Evolutionary conservation across 2,329 filamentous ascomycete genomes (phyloP).

Genomic region (Fusarium verticillioides): DNA sequence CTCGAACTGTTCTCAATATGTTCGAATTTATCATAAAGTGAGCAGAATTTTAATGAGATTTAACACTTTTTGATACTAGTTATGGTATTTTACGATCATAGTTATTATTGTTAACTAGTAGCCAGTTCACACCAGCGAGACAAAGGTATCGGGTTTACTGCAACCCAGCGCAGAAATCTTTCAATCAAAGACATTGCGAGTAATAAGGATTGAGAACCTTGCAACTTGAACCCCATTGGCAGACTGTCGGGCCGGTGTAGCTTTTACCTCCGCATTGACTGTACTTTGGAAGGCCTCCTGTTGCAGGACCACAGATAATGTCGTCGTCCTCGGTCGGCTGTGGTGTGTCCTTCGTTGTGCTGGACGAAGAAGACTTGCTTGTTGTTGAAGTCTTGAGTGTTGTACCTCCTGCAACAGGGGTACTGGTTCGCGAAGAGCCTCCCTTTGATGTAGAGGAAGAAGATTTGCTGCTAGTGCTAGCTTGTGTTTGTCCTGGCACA

Average conservation of each 20-base stretch:
- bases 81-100: too few species aligned
- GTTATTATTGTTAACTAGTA: too few species aligned
- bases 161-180: neutral
- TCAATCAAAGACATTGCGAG: constrained; percentile 33
- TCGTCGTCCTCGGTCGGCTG: constrained; percentile 17
- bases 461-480: neutral
- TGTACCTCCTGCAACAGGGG: neutral
- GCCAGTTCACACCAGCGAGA: rapidly evolving
- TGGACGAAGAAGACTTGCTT: neutral
- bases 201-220: constrained; percentile 28
- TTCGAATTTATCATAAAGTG: rapidly evolving
- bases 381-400: constrained; percentile 26
- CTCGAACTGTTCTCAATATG: neutral
- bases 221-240: constrained; percentile 33
- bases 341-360: neutral
- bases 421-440: neutral
- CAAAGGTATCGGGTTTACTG: neutral
- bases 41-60: rapidly evolving
- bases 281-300: constrained; percentile 36
- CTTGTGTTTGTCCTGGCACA: constrained; percentile 13
- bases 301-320: constrained; percentile 30
- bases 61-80: rapidly evolving
- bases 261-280: constrained; percentile 36
- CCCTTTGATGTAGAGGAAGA: neutral
- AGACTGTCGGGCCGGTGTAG: constrained; percentile 6